Conservation (phyloP, 1,139 yeast species). For the Protomyces pachydermus region DNA sequence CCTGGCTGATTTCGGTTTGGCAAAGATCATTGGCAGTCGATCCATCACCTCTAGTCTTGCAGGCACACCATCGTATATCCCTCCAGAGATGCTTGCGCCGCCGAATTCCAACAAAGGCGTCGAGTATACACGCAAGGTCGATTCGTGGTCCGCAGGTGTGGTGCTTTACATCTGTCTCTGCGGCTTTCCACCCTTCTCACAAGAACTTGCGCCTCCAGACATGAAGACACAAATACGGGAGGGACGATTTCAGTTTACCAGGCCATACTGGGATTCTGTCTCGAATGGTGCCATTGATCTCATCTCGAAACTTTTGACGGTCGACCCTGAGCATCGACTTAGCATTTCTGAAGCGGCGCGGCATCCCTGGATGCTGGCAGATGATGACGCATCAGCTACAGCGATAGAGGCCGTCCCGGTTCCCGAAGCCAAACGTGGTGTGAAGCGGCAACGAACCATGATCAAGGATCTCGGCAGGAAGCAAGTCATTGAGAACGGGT, state of each 20-base stretch:
- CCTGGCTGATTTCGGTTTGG: slow-evolving; percentile 89
- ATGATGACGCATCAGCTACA: neutral
- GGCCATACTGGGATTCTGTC: slow-evolving; percentile 75
- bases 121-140: slow-evolving; percentile 22
- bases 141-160: slow-evolving; percentile 30
- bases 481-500: neutral
- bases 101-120: neutral
- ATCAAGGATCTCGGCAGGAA: slow-evolving; percentile 6
- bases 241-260: slow-evolving; percentile 66
- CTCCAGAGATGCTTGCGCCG: slow-evolving; percentile 27
- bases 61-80: slow-evolving; percentile 29
- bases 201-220: slow-evolving; percentile 70
- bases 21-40: slow-evolving; percentile 45
- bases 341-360: slow-evolving; percentile 49
- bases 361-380: slow-evolving; percentile 51
- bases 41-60: slow-evolving; percentile 20
- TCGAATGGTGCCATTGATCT: slow-evolving; percentile 61
- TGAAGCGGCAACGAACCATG: slow-evolving; percentile 22
- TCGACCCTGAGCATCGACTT: slow-evolving; percentile 52
- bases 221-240: slow-evolving; percentile 67
- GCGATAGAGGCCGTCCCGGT: neutral
- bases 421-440: neutral
- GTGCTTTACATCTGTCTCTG: slow-evolving; percentile 42
- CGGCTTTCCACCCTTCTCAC: slow-evolving; percentile 83
- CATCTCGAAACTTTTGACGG: slow-evolving; percentile 56